Evolutionary conservation across 257 asterid genomes (phyloP).

Genomic region (Agastache rugosa): DNA sequence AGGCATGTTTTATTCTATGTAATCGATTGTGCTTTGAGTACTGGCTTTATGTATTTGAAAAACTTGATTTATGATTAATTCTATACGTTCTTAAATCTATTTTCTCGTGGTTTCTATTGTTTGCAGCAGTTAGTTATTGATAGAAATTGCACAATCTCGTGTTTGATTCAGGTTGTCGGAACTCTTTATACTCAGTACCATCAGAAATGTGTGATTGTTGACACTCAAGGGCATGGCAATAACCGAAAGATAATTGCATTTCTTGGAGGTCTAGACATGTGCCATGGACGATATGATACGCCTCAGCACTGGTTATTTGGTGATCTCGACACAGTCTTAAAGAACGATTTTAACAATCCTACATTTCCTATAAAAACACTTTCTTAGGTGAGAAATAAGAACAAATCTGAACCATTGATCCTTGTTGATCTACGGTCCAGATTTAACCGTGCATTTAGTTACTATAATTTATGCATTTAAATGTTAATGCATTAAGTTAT

Average conservation of each 20-base stretch:
- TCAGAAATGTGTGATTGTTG: constrained; percentile 96
- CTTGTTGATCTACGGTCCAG: too few species aligned
- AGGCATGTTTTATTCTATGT: constrained; percentile 66
- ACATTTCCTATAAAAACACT: constrained; percentile 84
- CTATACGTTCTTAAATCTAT: too few species aligned
- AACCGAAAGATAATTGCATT: constrained; percentile 79
- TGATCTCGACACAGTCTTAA: constrained; percentile 80
- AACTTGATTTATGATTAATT: not conserved
- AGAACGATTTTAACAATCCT: constrained; percentile 86
- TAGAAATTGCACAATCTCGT: constrained; percentile 14
- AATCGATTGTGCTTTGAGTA: constrained; percentile 24
- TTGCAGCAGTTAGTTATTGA: constrained; percentile 8
- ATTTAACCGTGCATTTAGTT: too few species aligned
- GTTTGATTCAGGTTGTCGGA: constrained; percentile 77
- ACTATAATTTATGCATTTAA: too few species aligned
- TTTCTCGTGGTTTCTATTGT: too few species aligned
- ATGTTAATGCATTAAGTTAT: too few species aligned
- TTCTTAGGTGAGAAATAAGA: too few species aligned
- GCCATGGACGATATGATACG: constrained; percentile 97
- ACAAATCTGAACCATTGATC: too few species aligned
- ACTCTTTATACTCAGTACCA: constrained; percentile 97
- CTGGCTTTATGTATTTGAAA: not conserved
- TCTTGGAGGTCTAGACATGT: constrained; percentile 91
- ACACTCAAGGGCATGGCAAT: constrained; percentile 84
- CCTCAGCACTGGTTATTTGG: constrained; percentile 84